Evolutionary conservation across 2,329 filamentous ascomycete genomes (phyloP).

Genomic region (Fusarium pseudograminearum): DNA sequence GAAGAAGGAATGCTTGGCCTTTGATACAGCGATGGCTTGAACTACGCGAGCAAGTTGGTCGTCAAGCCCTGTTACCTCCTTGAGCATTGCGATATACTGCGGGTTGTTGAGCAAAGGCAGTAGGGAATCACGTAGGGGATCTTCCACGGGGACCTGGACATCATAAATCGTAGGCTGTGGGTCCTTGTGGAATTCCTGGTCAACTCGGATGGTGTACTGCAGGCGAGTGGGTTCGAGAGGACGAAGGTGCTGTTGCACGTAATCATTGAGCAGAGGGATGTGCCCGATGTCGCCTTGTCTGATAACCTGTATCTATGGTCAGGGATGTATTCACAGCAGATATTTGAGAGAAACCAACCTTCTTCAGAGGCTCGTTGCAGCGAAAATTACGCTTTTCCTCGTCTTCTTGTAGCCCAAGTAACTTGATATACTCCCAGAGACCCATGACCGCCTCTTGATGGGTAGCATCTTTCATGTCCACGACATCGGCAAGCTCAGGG

Average conservation of each 20-base stretch:
- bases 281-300: conserved; percentile 79
- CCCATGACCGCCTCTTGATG: conserved; percentile 89
- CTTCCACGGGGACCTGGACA: conserved; percentile 84
- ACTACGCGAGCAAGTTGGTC: conserved; percentile 87
- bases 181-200: conserved; percentile 81
- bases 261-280: conserved; percentile 87
- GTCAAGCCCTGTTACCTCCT: conserved; percentile 81
- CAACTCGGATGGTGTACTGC: conserved; percentile 92
- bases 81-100: conserved; percentile 76
- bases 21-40: conserved; percentile 84
- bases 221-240: conserved; percentile 85
- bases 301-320: conserved; percentile 69
- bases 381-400: conserved; percentile 94
- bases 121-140: conserved; percentile 79
- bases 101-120: conserved; percentile 75
- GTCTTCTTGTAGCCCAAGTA: conserved; percentile 88
- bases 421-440: conserved; percentile 93
- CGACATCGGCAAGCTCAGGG: conserved; percentile 81
- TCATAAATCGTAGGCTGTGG: conserved; percentile 90
- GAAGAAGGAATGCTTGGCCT: conserved; percentile 92
- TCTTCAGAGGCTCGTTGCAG: conserved; percentile 85
- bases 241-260: conserved; percentile 81
- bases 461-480: conserved; percentile 89
- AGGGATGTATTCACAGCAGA: conserved; percentile 30
- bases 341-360: conserved; percentile 64